These are phyloP conservation scores for Cryptococcus maquisensis DNA, from an alignment of 1,284 basidiomycete species.

Conservation along the genomic window DNA sequence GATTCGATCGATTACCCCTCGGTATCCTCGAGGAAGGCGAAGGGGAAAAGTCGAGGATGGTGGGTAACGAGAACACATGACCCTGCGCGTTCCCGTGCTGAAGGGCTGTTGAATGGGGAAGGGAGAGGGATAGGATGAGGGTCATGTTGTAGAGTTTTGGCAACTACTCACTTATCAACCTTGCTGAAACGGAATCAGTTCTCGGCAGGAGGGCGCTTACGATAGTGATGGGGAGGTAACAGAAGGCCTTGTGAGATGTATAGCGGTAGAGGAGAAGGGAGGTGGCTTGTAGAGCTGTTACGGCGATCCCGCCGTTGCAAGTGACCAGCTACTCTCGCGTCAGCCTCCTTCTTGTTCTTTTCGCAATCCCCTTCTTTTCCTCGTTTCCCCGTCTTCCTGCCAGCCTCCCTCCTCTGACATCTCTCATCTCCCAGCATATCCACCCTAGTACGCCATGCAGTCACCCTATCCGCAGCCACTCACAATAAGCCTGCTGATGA, in stretches of 20 bases:
- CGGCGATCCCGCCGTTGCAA: constrained; percentile 25
- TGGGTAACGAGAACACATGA: constrained; percentile 19
- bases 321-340: constrained; percentile 21
- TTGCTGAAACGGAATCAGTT: too few relatives aligned
- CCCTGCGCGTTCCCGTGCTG: constrained; percentile 1
- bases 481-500: constrained; percentile 23
- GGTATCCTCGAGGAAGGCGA: neutral
- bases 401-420: too few relatives aligned
- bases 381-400: too few relatives aligned
- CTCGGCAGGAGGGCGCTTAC: constrained; percentile 17
- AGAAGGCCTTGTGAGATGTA: constrained; percentile 9
- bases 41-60: constrained; percentile 6
- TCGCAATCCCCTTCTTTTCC: too few relatives aligned
- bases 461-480: too few relatives aligned
- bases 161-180: constrained; percentile 8
- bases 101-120: constrained; percentile 12
- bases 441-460: too few relatives aligned
- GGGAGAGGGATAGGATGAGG: constrained; percentile 26
- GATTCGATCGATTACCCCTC: neutral
- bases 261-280: constrained; percentile 19
- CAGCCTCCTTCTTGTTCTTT: neutral
- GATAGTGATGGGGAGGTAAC: constrained; percentile 26
- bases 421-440: too few relatives aligned
- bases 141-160: constrained; percentile 34
- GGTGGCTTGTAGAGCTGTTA: constrained; percentile 19